These are phyloP conservation scores for Nothomitra cinnamomea DNA, from an alignment of 2,329 filamentous ascomycete species.

Conservation along the genomic window DNA sequence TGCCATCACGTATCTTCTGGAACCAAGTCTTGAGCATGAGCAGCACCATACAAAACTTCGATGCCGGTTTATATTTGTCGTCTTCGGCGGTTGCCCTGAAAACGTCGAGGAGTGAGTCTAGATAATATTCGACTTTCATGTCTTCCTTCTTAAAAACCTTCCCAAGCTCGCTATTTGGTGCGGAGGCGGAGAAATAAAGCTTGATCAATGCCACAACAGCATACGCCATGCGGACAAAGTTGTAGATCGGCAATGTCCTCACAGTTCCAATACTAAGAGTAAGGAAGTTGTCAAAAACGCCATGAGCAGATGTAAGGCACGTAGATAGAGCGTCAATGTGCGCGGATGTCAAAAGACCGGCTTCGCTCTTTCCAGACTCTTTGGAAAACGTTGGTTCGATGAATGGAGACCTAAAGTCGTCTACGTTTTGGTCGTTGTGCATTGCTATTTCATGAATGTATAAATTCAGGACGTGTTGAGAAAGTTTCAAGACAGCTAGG, in stretches of 20 bases:
- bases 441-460: conserved; percentile 65
- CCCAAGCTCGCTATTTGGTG: conserved; percentile 48
- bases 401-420: conserved; percentile 31
- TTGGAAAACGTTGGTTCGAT: conserved; percentile 30
- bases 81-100: conserved; percentile 46
- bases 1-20: conserved; percentile 26
- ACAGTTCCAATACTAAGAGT: conserved; percentile 40
- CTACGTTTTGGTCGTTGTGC: conserved; percentile 41
- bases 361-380: conserved; percentile 20
- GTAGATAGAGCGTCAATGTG: conserved; percentile 50
- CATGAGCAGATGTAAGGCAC: conserved; percentile 50
- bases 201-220: conserved; percentile 57
- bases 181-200: conserved; percentile 50
- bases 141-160: conserved; percentile 50
- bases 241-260: conserved; percentile 50
- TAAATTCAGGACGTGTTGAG: conserved; percentile 47
- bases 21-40: conserved; percentile 57
- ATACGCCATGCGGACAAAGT: conserved; percentile 55
- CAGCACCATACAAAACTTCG: conserved; percentile 55
- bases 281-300: conserved; percentile 47
- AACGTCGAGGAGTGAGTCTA: conserved; percentile 52
- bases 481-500: conserved; percentile 43
- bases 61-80: conserved; percentile 45
- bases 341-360: conserved; percentile 31
- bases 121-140: conserved; percentile 47